These are phyloP conservation scores for Penicillium desertorum DNA, from an alignment of 495 filamentous ascomycete species.

Conservation along the genomic window DNA sequence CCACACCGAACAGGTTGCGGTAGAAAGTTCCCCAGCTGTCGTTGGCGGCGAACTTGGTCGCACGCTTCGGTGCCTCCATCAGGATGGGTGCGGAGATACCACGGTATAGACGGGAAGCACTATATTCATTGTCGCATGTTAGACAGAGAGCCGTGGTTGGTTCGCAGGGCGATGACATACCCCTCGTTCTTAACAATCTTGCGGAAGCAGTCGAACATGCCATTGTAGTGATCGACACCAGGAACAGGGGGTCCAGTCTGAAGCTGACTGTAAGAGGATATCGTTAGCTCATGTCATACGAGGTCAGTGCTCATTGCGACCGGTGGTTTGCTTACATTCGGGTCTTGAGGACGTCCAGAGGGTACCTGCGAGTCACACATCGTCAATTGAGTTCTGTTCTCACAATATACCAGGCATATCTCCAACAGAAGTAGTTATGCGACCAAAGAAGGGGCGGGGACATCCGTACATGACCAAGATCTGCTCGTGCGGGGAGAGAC, in stretches of 20 bases:
- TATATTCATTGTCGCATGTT: constrained; percentile 30
- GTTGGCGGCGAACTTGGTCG: constrained; percentile 98
- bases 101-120: constrained; percentile 86
- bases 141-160: constrained; percentile 6
- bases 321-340: constrained; percentile 67
- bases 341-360: constrained; percentile 97
- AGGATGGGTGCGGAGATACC: constrained; percentile 94
- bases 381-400: constrained; percentile 16
- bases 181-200: constrained; percentile 96
- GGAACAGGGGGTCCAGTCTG: constrained; percentile 64
- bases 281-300: constrained; percentile 16
- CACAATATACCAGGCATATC: not conserved
- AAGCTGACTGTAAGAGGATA: constrained; percentile 62
- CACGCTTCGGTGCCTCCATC: constrained; percentile 98
- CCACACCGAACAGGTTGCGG: constrained; percentile 73
- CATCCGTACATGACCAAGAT: constrained; percentile 80
- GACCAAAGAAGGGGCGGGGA: constrained; percentile 2
- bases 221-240: constrained; percentile 82
- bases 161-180: constrained; percentile 46
- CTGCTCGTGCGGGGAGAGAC: constrained; percentile 48
- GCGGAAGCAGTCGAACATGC: constrained; percentile 95
- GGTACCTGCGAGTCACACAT: constrained; percentile 68
- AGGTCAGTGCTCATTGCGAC: constrained; percentile 19
- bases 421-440: not conserved
- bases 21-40: constrained; percentile 96